A percentile compares a stretch with the other conserved stretches of the same genome.
Conservation (phyloP, 139 green algal genomes). For the Chlorella sp. region DNA sequence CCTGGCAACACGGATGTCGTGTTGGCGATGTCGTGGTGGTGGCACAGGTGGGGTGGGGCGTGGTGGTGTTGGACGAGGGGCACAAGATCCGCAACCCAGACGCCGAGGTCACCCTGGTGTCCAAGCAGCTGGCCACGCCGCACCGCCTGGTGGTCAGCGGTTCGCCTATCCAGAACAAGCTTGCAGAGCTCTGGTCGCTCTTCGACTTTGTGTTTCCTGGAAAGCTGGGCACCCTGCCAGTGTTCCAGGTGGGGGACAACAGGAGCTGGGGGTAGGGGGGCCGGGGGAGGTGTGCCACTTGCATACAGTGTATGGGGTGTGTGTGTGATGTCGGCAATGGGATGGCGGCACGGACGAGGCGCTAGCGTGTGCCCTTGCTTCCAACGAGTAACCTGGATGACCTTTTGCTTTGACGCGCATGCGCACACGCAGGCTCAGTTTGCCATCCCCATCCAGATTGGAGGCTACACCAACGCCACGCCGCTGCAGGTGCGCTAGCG, state of each 20-base stretch:
- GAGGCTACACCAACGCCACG: conserved; percentile 68
- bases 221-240: conserved; percentile 93
- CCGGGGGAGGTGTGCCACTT: no score
- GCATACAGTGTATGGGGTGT: no score
- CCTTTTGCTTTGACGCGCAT: no score
- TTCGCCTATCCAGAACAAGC: conserved; percentile 92
- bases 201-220: conserved; percentile 99
- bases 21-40: not conserved
- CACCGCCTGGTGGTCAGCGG: conserved; percentile 91
- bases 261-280: no score
- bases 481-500: conserved; percentile 19
- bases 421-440: conserved; percentile 66
- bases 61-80: conserved; percentile 89
- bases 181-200: conserved; percentile 95
- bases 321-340: no score
- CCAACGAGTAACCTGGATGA: no score
- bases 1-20: no score
- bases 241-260: conserved; percentile 64
- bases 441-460: conserved; percentile 79
- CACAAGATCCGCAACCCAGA: conserved; percentile 98
- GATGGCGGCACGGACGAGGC: no score
- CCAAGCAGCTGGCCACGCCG: conserved; percentile 67
- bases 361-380: no score
- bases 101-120: conserved; percentile 78
- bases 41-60: conserved; percentile 72